Conservation (phyloP, 2,329 filamentous ascomycete species). For the Grosmannia serpens region DNA sequence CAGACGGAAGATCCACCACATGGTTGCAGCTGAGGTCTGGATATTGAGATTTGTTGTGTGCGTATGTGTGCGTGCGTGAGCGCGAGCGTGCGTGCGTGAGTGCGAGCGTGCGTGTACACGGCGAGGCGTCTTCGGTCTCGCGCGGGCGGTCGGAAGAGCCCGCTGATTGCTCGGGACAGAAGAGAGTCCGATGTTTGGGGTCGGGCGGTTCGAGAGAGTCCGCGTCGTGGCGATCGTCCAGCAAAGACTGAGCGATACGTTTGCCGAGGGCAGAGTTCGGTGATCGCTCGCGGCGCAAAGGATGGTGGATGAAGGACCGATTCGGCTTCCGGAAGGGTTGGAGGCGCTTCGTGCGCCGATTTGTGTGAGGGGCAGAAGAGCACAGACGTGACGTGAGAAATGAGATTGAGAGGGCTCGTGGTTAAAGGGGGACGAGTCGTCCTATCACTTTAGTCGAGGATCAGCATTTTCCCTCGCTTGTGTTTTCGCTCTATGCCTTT, state of each 20-base stretch:
- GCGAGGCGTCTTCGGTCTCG: neutral
- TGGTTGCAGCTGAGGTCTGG: constrained; percentile 24
- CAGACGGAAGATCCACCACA: constrained; percentile 74
- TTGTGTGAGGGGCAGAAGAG: neutral
- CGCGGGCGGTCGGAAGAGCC: neutral
- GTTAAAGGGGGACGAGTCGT: constrained; percentile 3
- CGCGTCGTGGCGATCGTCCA: neutral
- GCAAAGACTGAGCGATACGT: neutral
- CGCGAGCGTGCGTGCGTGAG: too few species aligned
- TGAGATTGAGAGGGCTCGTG: neutral
- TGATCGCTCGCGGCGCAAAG: neutral
- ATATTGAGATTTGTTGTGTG: neutral
- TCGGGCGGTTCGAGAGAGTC: neutral
- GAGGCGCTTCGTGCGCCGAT: neutral
- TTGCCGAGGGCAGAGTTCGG: neutral
- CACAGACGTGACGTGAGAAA: neutral
- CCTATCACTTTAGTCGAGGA: constrained; percentile 2
- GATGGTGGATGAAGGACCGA: neutral
- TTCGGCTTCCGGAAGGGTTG: neutral
- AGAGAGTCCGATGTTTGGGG: neutral
- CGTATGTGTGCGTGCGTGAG: too few species aligned
- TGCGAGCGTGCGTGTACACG: neutral
- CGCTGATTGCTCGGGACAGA: neutral
- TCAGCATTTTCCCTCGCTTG: neutral
- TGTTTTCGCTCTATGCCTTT: neutral